Evolutionary conservation across 495 filamentous ascomycete species (phyloP).

Genomic region (Aspergillus ostianus): DNA sequence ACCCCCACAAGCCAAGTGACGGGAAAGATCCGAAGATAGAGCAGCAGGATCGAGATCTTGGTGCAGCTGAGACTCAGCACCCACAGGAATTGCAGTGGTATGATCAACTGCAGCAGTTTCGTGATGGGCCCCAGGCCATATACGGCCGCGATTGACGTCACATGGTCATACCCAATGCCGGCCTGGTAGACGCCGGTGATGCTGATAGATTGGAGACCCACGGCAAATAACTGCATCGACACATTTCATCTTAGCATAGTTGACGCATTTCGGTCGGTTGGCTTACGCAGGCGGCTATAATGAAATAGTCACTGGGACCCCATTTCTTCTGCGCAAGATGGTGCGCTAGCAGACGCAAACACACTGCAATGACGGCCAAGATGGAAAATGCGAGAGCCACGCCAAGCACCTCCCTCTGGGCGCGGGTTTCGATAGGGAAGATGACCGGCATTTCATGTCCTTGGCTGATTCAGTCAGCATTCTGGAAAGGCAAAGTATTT

Average conservation of each 20-base stretch:
- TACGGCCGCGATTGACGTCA: slow-evolving; percentile 1
- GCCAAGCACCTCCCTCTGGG: slow-evolving; percentile 13
- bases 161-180: slow-evolving; percentile 18
- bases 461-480: no score
- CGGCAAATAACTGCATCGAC: slow-evolving; percentile 10
- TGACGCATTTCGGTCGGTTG: background rate
- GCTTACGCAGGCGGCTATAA: slow-evolving; percentile 19
- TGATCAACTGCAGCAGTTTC: slow-evolving; percentile 15
- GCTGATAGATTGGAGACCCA: slow-evolving; percentile 15
- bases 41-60: slow-evolving; percentile 34
- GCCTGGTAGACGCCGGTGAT: slow-evolving; percentile 17
- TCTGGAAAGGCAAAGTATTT: background rate
- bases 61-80: slow-evolving; percentile 24
- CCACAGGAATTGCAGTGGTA: slow-evolving; percentile 22
- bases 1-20: slow-evolving; percentile 14
- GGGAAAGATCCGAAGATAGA: slow-evolving; percentile 36
- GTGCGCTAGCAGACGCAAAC: slow-evolving; percentile 17
- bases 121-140: slow-evolving; percentile 17
- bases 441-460: slow-evolving; percentile 10
- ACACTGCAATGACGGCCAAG: slow-evolving; percentile 12
- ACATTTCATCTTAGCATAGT: background rate
- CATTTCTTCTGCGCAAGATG: slow-evolving; percentile 20
- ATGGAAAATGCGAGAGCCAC: slow-evolving; percentile 14
- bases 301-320: slow-evolving; percentile 18
- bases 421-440: slow-evolving; percentile 15